A percentile compares a stretch with the other conserved stretches of the same genome.
Evolutionary conservation across 495 filamentous ascomycete genomes (phyloP).

Genomic region (Copromyces sp.): DNA sequence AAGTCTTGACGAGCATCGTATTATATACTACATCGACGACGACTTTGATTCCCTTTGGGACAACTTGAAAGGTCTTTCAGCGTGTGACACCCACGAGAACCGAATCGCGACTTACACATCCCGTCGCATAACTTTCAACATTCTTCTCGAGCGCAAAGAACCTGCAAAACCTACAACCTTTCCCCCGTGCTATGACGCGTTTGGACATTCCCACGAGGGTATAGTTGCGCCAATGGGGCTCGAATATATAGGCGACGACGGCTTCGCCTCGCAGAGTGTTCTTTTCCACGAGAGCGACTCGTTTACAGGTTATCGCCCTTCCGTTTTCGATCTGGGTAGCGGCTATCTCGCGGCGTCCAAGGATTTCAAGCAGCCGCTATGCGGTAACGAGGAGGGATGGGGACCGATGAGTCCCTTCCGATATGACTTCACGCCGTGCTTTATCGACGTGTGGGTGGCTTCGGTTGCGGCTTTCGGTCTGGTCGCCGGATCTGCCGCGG

Average conservation of each 20-base stretch:
- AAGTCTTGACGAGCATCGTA: background rate
- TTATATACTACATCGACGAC: background rate
- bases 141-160: background rate
- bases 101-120: background rate
- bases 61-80: background rate
- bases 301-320: slow-evolving; percentile 39
- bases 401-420: slow-evolving; percentile 74
- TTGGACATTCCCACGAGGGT: slow-evolving; percentile 5
- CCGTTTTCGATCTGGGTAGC: slow-evolving; percentile 25
- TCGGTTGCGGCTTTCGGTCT: slow-evolving; percentile 68
- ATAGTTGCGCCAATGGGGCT: slow-evolving; percentile 21
- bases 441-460: slow-evolving; percentile 77
- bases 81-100: background rate
- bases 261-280: slow-evolving; percentile 29
- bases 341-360: slow-evolving; percentile 37
- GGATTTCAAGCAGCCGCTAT: slow-evolving; percentile 54
- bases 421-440: slow-evolving; percentile 95
- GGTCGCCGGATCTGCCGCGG: slow-evolving; percentile 60
- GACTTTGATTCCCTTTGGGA: background rate
- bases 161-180: background rate
- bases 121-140: background rate
- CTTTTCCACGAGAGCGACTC: slow-evolving; percentile 41
- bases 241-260: slow-evolving; percentile 11
- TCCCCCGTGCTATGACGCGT: slow-evolving; percentile 17
- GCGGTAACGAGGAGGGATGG: slow-evolving; percentile 86